Percentiles rank a stretch among this genome's conserved stretches.
These are phyloP conservation scores for Ganoderma resinaceum DNA, from an alignment of 1,284 basidiomycete species.

Conservation along the genomic window DNA sequence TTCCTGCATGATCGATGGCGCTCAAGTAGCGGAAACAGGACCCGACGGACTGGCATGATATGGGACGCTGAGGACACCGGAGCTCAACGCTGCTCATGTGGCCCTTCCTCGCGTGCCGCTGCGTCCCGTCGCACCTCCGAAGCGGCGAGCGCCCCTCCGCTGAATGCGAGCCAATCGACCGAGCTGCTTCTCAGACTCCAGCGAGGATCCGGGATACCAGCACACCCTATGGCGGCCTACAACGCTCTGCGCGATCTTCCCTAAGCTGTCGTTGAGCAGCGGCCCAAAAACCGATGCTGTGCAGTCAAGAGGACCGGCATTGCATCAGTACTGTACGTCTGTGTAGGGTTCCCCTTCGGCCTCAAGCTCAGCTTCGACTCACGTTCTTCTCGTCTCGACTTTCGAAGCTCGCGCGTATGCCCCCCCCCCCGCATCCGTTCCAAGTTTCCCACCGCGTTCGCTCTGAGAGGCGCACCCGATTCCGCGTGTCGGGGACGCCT, in stretches of 20 bases:
- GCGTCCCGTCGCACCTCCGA: not conserved
- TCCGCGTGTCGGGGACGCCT: not conserved
- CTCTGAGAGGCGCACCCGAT: not conserved
- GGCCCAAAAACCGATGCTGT: not conserved
- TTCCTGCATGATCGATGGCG: constrained; percentile 5
- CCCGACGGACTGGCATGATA: constrained; percentile 8
- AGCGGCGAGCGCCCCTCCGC: not conserved
- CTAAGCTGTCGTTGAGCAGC: not conserved
- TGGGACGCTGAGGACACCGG: not conserved
- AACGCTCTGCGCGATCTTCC: constrained; percentile 13
- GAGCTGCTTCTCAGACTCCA: not conserved
- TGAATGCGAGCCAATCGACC: not conserved
- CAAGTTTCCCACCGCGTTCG: not conserved
- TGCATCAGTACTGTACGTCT: not conserved
- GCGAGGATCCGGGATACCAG: not conserved
- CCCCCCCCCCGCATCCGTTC: not conserved
- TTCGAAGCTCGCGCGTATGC: not conserved
- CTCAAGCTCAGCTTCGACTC: not conserved
- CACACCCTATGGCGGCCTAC: not conserved
- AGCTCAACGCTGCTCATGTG: constrained; percentile 12
- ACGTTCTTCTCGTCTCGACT: not conserved
- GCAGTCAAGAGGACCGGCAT: not conserved
- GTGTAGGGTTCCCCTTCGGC: not conserved
- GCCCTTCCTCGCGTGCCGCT: not conserved
- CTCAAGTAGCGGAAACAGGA: constrained; percentile 1